These are phyloP conservation scores for Rhodotorula sp. DNA, from an alignment of 1,284 basidiomycete species.

Conservation along the genomic window DNA sequence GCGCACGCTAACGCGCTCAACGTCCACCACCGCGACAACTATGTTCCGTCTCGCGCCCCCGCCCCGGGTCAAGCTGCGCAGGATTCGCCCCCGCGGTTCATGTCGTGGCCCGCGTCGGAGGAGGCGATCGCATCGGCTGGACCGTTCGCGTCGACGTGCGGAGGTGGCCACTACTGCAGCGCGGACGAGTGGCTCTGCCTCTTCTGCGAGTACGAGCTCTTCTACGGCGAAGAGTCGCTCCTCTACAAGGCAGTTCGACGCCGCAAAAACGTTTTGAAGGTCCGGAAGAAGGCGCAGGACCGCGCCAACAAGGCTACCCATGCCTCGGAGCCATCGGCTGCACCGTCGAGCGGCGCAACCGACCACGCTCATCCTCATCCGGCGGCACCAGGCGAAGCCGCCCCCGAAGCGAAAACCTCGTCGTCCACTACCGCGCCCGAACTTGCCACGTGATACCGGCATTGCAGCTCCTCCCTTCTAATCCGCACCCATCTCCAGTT, in stretches of 20 bases:
- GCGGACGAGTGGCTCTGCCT: conserved; percentile 48
- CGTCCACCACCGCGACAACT: conserved; percentile 48
- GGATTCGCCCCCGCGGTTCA: conserved; percentile 10
- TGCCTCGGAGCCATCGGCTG: not conserved
- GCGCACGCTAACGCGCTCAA: conserved; percentile 48
- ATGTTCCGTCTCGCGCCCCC: conserved; percentile 43
- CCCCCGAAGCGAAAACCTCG: too few relatives aligned
- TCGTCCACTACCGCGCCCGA: too few relatives aligned
- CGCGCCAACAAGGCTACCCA: conserved; percentile 29
- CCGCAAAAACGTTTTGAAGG: conserved; percentile 46
- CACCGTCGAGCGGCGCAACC: not conserved
- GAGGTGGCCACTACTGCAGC: conserved; percentile 38
- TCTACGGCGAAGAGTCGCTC: conserved; percentile 47
- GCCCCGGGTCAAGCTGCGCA: not conserved
- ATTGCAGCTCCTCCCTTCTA: too few relatives aligned
- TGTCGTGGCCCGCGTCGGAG: conserved; percentile 38
- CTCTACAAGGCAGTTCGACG: conserved; percentile 45
- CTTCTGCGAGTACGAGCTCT: conserved; percentile 51
- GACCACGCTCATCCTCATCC: conserved; percentile 2
- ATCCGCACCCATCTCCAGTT: too few relatives aligned
- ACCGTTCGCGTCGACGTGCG: conserved; percentile 20
- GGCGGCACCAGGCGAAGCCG: too few relatives aligned
- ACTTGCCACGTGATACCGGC: too few relatives aligned
- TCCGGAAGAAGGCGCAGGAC: conserved; percentile 41
- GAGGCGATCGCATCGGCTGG: conserved; percentile 31